phyloP scores from a whole-genome alignment of 139 green algal genomes.

The Spirogloea muscicola region DNA sequence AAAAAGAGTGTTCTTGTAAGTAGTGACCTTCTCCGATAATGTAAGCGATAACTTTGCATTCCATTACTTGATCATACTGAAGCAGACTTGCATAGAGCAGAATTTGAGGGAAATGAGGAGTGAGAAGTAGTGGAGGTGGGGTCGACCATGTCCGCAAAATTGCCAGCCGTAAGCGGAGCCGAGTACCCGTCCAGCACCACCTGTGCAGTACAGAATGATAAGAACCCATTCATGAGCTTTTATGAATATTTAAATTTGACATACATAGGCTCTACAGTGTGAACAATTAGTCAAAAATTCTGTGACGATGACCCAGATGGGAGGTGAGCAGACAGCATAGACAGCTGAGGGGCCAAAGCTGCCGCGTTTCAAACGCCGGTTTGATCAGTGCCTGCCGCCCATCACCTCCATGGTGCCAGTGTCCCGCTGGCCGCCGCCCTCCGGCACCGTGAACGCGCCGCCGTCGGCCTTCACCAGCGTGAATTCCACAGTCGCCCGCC shows the following conservation, averaged over 20 bases:
- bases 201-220: slow-evolving; percentile 8
- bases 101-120: too few relatives aligned
- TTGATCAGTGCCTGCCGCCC: too few relatives aligned
- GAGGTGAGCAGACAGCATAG: background rate
- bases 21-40: too few relatives aligned
- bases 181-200: slow-evolving; percentile 50
- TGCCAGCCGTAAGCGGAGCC: slow-evolving; percentile 37
- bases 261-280: background rate
- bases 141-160: slow-evolving; percentile 48
- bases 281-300: background rate
- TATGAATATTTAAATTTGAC: background rate
- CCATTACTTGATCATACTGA: too few relatives aligned
- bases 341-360: too few relatives aligned
- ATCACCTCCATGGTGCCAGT: too few relatives aligned
- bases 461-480: slow-evolving; percentile 37
- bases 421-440: slow-evolving; percentile 9
- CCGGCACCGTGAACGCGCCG: slow-evolving; percentile 29
- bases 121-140: too few relatives aligned
- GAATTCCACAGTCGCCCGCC: slow-evolving; percentile 45
- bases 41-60: too few relatives aligned
- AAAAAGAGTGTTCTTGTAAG: background rate
- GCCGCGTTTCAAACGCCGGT: too few relatives aligned
- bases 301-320: background rate
- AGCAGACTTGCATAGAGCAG: too few relatives aligned
- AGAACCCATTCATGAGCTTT: too few relatives aligned